Evolutionary conservation across 805 yeast genomes (phyloP), one percentile per base, ranked within the genome.

Genomic region (Brettanomyces anomalus): DNA sequence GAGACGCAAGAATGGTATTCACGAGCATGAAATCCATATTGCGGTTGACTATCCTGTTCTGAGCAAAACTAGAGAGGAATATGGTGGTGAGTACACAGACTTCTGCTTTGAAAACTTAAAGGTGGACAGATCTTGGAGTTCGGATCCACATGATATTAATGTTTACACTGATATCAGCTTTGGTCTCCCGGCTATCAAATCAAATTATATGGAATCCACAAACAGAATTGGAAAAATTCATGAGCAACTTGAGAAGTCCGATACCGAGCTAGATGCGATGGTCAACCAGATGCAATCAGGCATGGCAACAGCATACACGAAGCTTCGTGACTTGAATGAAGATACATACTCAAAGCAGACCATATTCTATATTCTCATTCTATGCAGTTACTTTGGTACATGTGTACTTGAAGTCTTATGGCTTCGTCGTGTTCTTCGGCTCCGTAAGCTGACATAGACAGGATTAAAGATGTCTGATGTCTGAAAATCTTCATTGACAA

Each of bases 41-140:
- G 55, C 52, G 3, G 41, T 58, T 5, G 54, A 56, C 39, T 51
- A 49, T 31, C 59, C 61, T 4, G 31, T 54, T 5, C 35, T 26
- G 20, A 36, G 20, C 1, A 42, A 46, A n/a, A 41, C 45, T 36
- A 39, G 39, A 28, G 46, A 49, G 7, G 49, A 45, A 19, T 50
- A 45, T 37, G 37, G 37, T 2, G 21, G 44, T 2, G 55, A 57
- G 28, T 54, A 53, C 39, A 35, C 59, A 16, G 62, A 57, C 43
- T 36, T 61, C 18, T 61, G 66, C 41, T 60, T 60, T 41, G 66
- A 61, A 39, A 61, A 56, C 36, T 37, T 49, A 15, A 53, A 52
- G 41, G 35, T 50, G 30, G 61, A 61, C 43, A 52, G 51, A 37
- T 58, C 63, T 2, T 59, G 64, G 63, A 56, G 43, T 39, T 43